Evolutionary conservation across 192 early-diverging fungal species (phyloP).

Genomic region (Coemansia sp.): DNA sequence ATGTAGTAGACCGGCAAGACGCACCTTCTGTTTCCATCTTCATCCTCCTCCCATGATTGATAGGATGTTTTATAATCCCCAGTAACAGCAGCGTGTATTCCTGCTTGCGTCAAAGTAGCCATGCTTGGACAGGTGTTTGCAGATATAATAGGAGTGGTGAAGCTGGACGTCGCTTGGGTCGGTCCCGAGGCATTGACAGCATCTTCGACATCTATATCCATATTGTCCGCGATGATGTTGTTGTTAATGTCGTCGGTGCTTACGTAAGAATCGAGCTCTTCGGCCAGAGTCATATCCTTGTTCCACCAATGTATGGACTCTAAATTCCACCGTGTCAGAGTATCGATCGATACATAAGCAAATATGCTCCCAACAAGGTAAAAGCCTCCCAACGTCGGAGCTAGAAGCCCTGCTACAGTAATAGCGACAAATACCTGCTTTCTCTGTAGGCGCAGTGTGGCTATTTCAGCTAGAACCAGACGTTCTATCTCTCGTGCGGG

Average conservation of each 20-base stretch:
- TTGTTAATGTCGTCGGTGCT: background rate
- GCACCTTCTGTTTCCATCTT: conserved; percentile 2
- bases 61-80: background rate
- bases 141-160: background rate
- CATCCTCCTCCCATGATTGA: background rate
- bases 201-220: background rate
- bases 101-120: background rate
- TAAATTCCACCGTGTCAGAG: background rate
- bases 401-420: background rate
- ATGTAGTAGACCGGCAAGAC: background rate
- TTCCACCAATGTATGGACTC: conserved; percentile 1
- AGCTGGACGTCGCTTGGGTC: background rate
- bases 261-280: background rate
- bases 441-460: background rate
- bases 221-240: background rate
- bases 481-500: background rate
- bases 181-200: background rate
- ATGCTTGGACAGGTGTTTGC: background rate
- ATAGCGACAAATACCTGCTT: background rate
- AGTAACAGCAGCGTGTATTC: background rate
- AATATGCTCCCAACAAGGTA: background rate
- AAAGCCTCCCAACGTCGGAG: background rate
- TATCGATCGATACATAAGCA: background rate
- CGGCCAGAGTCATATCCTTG: background rate
- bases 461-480: background rate